A percentile compares a stretch with the other conserved stretches of the same genome.
Conservation (phyloP, 148 eudicot genomes). For the Mesembryanthemum crystallinum region DNA sequence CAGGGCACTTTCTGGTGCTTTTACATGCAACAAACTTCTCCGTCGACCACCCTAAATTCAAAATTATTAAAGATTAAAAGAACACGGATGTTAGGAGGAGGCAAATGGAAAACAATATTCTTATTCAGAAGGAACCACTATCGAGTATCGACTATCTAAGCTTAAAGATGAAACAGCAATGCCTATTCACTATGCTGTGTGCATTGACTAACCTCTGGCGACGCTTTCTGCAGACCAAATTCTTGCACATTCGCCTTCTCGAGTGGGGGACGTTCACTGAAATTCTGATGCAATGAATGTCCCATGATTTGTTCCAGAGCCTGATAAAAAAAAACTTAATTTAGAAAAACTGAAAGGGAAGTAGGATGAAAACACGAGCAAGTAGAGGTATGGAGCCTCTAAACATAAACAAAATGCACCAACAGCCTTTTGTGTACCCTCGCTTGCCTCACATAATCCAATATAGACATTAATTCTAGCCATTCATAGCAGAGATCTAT, state of each 20-base stretch:
- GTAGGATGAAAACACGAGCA: neutral
- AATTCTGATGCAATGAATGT: neutral
- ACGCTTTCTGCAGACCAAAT: neutral
- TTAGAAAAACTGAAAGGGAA: neutral
- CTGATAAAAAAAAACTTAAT: neutral
- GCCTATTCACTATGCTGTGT: neutral
- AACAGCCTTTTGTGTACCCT: neutral
- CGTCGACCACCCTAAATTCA: neutral
- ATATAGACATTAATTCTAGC: neutral
- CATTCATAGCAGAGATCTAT: neutral
- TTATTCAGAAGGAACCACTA: neutral
- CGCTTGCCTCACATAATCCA: neutral
- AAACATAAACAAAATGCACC: neutral
- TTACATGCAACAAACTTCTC: slow-evolving; percentile 1
- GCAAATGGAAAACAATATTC: neutral
- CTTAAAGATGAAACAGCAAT: neutral
- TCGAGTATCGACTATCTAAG: neutral
- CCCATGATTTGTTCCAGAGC: neutral
- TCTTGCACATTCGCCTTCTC: neutral
- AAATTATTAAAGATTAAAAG: neutral
- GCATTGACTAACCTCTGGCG: slow-evolving; percentile 1
- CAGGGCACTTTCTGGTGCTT: neutral
- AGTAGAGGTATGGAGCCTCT: neutral
- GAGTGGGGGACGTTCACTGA: neutral
- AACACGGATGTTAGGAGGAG: neutral